phyloP scores from a whole-genome alignment of 1,139 yeast species.

The Sugiyamaella xylanicola region DNA sequence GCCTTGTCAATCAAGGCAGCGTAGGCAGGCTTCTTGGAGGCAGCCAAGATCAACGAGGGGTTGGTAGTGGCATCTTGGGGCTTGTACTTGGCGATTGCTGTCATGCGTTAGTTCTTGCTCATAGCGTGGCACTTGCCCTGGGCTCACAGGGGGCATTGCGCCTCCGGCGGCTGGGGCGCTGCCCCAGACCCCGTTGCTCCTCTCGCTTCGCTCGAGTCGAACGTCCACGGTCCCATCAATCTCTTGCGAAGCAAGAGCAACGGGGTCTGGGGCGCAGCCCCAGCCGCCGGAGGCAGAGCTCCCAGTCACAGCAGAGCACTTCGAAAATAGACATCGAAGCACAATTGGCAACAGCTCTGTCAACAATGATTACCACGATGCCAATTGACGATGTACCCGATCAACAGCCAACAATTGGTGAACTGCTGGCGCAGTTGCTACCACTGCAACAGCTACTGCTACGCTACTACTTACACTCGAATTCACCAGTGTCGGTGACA shows the following conservation, averaged over 20 bases:
- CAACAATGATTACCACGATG: no score
- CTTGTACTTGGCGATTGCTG: constrained; percentile 88
- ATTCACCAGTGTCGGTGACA: constrained; percentile 99
- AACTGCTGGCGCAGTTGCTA: no score
- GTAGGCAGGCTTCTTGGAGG: constrained; percentile 87
- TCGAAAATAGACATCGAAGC: no score
- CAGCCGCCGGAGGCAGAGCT: background rate
- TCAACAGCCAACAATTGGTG: no score
- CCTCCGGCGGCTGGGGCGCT: background rate
- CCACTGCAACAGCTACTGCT: background rate
- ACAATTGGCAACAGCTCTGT: no score
- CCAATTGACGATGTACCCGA: no score
- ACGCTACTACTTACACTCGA: constrained; percentile 56
- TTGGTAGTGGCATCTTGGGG: constrained; percentile 99
- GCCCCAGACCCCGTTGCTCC: constrained; percentile 1
- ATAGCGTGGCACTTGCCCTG: no score
- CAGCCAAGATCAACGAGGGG: constrained; percentile 97
- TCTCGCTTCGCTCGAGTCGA: background rate
- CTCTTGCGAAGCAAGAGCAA: background rate
- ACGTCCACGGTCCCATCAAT: background rate
- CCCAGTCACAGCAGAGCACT: no score
- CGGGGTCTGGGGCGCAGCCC: background rate
- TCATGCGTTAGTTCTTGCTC: constrained; percentile 11
- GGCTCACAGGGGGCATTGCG: background rate
- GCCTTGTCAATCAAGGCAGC: constrained; percentile 89